phyloP scores from a whole-genome alignment of 768 basidiomycete species.

The Tylopilus rubrobrunneus region DNA sequence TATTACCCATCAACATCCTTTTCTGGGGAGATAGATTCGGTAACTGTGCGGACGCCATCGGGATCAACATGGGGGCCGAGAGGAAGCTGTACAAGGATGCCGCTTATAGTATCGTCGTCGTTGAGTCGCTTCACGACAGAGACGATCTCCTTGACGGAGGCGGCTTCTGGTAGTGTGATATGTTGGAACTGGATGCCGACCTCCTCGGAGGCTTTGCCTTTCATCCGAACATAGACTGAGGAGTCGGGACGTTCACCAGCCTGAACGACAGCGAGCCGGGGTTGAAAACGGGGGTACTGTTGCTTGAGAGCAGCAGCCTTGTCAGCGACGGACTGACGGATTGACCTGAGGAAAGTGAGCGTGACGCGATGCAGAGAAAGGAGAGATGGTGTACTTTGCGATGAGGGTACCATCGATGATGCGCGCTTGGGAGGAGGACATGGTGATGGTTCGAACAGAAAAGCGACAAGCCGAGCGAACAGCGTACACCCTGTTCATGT shows the following conservation, averaged over 20 bases:
- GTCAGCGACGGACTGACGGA: constrained; percentile 72
- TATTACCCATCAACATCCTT: constrained; percentile 96
- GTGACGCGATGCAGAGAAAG: constrained; percentile 5
- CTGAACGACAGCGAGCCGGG: constrained; percentile 89
- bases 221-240: constrained; percentile 93
- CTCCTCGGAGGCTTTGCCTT: constrained; percentile 91
- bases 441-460: constrained; percentile 28
- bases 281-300: constrained; percentile 82
- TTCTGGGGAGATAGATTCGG: constrained; percentile 89
- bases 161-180: constrained; percentile 63
- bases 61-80: constrained; percentile 77
- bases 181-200: constrained; percentile 88
- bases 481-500: constrained; percentile 5
- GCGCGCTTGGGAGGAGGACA: constrained; percentile 43
- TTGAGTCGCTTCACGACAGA: constrained; percentile 79
- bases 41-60: constrained; percentile 84
- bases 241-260: constrained; percentile 93
- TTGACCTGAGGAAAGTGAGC: constrained; percentile 48
- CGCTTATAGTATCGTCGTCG: constrained; percentile 73
- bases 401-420: constrained; percentile 82
- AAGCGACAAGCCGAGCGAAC: constrained; percentile 4
- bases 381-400: constrained; percentile 63
- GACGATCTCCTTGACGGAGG: constrained; percentile 73
- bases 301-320: constrained; percentile 62
- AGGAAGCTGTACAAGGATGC: constrained; percentile 94